Base-by-base conservation (phyloP, 164 flowering plant species). In the Berberis vulgaris region DNA sequence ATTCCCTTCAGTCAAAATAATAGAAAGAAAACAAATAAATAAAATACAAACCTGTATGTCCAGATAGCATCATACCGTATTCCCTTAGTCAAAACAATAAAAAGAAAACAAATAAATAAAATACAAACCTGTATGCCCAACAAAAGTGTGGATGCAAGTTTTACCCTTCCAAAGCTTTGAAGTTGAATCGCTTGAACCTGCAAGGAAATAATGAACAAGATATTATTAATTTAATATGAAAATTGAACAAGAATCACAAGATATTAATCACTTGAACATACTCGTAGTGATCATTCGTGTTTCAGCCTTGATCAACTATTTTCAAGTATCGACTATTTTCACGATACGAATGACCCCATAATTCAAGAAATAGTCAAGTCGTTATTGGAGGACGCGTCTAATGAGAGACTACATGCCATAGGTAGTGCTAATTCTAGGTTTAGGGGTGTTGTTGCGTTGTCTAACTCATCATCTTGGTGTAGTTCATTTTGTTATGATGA, bases 101-200 rank as follows among this genome's bases (percentile, higher is more conserved):
- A 60, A 44, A 43, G 7, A 8, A 60, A 4, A 26, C 26, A 2
- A 42, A 5, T 1, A 42, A 41, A 3, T 52, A 47, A 57, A 59
- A 57, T 64, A 43, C 64, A 26, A 60, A 91, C 99, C 99, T 76
- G 91, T 73, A 71, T 95, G 99, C 59, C 97, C 99, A 54, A 65
- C 71, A 74, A 91, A 89, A 59, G 97, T 91, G 61, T 82, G 94
- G 11, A 76, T 4, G 63, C 99, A 86, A 49, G 81, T 76, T 63
- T 59, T 85, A 54, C 89, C 98, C 70, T 61, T 86, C 99, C 99
- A 95, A 61, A 95, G 87, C 73, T 95, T 95, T 47, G 89, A 41
- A 11, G 91, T 88, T 66, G 81, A 64, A 71, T 95, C 99, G 76
- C 89, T 91, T 61, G 99, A 91, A 71, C 97, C 99, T 91, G 77